A percentile compares a stretch with the other conserved stretches of the same genome.
Evolutionary conservation across 176 grass and related monocot genomes (phyloP).

Genomic region (Poa pratensis): DNA sequence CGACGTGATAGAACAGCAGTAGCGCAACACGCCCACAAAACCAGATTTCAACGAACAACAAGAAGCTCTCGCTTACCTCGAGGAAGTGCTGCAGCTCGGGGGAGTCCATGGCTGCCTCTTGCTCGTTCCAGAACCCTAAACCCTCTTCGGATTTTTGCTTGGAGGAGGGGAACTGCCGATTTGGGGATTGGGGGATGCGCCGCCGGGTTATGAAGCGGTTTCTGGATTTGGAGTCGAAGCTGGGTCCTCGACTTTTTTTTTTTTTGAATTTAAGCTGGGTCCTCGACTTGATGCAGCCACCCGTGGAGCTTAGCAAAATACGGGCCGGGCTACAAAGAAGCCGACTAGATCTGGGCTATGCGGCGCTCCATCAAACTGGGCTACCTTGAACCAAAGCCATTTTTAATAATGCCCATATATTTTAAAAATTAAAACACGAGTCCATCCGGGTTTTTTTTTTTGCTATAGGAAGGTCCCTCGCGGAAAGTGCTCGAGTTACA

Average conservation of each 20-base stretch:
- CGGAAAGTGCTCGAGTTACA: no score
- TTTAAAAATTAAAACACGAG: no score
- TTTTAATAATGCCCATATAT: no score
- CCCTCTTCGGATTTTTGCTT: background rate
- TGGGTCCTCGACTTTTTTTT: no score
- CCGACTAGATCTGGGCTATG: background rate
- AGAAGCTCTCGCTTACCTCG: constrained; percentile 55
- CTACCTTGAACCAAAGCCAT: background rate
- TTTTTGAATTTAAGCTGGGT: no score
- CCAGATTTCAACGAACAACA: background rate
- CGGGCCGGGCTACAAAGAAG: background rate
- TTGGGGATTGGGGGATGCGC: background rate
- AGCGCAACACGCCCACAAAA: background rate
- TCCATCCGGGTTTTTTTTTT: no score
- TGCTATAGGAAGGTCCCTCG: no score
- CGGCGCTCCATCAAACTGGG: background rate
- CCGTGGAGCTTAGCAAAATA: background rate
- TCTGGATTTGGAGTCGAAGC: background rate
- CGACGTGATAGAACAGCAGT: background rate
- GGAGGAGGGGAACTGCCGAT: background rate
- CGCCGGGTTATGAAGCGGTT: background rate
- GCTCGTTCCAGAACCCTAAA: constrained; percentile 6
- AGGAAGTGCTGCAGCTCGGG: constrained; percentile 72
- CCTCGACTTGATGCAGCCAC: no score
- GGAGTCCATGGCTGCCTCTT: constrained; percentile 54